Evolutionary conservation across 2,329 filamentous ascomycete species (phyloP).

Genomic region (Beauveria brongniartii): DNA sequence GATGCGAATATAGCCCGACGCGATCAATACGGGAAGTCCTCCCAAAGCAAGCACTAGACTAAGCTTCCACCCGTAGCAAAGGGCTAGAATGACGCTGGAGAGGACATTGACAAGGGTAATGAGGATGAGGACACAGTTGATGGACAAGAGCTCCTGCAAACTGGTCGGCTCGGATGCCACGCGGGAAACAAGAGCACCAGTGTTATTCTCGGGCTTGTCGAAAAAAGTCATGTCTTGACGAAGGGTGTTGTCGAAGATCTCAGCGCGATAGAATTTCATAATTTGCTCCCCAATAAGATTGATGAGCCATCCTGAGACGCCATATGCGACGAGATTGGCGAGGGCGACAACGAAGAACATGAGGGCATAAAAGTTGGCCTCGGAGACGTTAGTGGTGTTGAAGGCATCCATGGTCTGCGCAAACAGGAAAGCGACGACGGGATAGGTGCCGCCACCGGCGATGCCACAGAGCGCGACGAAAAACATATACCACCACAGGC

Average conservation of each 20-base stretch:
- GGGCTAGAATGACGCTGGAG: slow-evolving; percentile 35
- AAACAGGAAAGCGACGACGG: slow-evolving; percentile 33
- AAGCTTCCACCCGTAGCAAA: slow-evolving; percentile 42
- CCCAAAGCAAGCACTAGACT: slow-evolving; percentile 39
- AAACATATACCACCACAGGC: slow-evolving; percentile 18
- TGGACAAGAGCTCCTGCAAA: slow-evolving; percentile 41
- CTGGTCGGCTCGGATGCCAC: slow-evolving; percentile 34
- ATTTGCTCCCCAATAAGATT: slow-evolving; percentile 29
- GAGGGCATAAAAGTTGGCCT: slow-evolving; percentile 43
- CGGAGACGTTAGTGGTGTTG: slow-evolving; percentile 21
- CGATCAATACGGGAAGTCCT: slow-evolving; percentile 36
- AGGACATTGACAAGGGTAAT: slow-evolving; percentile 38
- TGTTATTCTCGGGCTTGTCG: slow-evolving; percentile 28
- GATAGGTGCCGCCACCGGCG: slow-evolving; percentile 28
- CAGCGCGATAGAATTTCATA: slow-evolving; percentile 27
- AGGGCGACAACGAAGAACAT: slow-evolving; percentile 50
- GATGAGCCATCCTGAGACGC: slow-evolving; percentile 26
- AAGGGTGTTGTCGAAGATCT: slow-evolving; percentile 43
- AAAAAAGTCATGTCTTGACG: slow-evolving; percentile 46
- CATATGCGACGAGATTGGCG: slow-evolving; percentile 37
- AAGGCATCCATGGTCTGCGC: slow-evolving; percentile 32
- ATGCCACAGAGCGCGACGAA: slow-evolving; percentile 18
- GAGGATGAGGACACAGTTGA: slow-evolving; percentile 40
- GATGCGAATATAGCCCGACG: slow-evolving; percentile 39
- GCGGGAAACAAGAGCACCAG: slow-evolving; percentile 30